Percentiles rank a stretch among this genome's conserved stretches.
Evolutionary conservation across 306 rosid genomes (phyloP).

Genomic region (Malus fusca): DNA sequence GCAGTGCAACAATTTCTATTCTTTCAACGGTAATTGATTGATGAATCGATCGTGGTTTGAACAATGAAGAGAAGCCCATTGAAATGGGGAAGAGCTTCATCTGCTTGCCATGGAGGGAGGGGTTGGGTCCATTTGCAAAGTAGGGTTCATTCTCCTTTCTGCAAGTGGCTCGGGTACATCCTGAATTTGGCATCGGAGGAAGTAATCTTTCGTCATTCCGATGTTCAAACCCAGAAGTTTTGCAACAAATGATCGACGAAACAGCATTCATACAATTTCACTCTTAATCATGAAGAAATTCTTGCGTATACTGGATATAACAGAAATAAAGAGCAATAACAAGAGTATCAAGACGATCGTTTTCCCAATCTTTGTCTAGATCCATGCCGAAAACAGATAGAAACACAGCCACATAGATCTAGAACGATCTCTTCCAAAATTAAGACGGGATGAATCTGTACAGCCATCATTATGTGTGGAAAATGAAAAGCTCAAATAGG

Average conservation of each 20-base stretch:
- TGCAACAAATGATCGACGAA: not conserved
- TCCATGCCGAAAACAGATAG: not conserved
- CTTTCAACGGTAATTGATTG: not conserved
- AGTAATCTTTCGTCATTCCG: not conserved
- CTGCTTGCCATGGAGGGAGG: too few relatives aligned
- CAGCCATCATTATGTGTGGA: slow-evolving; percentile 29
- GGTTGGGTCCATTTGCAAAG: too few relatives aligned
- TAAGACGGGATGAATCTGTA: slow-evolving; percentile 40
- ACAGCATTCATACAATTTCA: not conserved
- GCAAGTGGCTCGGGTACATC: too few relatives aligned
- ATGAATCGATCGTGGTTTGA: not conserved
- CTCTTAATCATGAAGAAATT: not conserved
- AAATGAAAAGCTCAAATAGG: slow-evolving; percentile 16
- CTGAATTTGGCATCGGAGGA: not conserved
- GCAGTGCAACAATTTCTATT: not conserved
- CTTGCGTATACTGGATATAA: not conserved
- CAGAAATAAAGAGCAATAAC: not conserved
- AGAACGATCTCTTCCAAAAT: slow-evolving; percentile 22
- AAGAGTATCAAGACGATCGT: not conserved
- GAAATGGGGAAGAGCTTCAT: too few relatives aligned
- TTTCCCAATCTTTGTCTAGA: slow-evolving; percentile 3
- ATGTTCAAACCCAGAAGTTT: not conserved
- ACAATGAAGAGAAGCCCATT: not conserved
- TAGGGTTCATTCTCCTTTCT: too few relatives aligned
- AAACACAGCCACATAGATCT: slow-evolving; percentile 21